phyloP scores from a whole-genome alignment of 768 basidiomycete species.

The Xanthoconium stramineum region DNA sequence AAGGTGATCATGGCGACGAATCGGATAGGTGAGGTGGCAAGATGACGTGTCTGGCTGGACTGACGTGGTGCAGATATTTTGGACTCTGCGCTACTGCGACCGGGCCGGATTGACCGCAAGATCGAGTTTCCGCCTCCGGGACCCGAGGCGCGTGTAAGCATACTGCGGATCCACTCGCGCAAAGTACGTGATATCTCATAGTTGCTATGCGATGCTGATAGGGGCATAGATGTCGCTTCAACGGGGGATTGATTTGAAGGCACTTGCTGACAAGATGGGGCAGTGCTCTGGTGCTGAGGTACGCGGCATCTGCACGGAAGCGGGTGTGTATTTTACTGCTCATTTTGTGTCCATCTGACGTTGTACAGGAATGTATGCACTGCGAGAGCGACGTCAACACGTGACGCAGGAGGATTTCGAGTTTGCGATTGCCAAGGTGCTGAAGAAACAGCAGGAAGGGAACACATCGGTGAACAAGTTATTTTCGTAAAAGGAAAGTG shows the following conservation, averaged over 20 bases:
- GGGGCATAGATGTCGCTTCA: conserved; percentile 86
- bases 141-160: conserved; percentile 95
- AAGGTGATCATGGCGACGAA: conserved; percentile 97
- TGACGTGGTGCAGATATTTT: conserved; percentile 67
- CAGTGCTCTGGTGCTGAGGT: conserved; percentile 98
- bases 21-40: conserved; percentile 64
- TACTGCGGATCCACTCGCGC: conserved; percentile 93
- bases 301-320: conserved; percentile 94
- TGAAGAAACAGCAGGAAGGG: conserved; percentile 96
- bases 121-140: conserved; percentile 99
- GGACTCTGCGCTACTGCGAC: conserved; percentile 87
- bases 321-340: conserved; percentile 47
- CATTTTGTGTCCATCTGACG: neutral
- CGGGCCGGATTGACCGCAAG: conserved; percentile 94
- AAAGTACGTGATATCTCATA: conserved; percentile 50
- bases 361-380: conserved; percentile 84
- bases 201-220: neutral
- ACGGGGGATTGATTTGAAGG: conserved; percentile 94
- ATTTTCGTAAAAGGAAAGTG: conserved; percentile 49
- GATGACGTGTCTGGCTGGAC: neutral
- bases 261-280: conserved; percentile 98
- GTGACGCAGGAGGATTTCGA: conserved; percentile 99
- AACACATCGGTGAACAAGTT: conserved; percentile 94
- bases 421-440: conserved; percentile 94
- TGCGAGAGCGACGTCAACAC: conserved; percentile 92